Evolutionary conservation across 352 stramenopile genomes (phyloP).

Genomic region (Globisporangium takayamanum): DNA sequence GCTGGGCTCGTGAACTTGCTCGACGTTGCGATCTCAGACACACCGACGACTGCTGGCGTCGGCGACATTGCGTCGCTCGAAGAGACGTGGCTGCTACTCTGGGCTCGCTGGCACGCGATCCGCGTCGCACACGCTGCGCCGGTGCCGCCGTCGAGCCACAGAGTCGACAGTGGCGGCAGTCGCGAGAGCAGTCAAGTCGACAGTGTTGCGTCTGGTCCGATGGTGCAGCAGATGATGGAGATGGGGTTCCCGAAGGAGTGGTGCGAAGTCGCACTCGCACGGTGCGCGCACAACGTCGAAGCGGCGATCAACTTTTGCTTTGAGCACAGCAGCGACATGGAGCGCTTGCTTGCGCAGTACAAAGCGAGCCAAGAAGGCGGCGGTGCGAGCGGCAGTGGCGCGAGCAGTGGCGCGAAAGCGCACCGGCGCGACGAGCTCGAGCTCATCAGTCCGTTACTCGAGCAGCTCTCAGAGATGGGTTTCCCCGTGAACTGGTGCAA

Average conservation of each 20-base stretch:
- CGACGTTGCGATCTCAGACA: conserved; percentile 63
- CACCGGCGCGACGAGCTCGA: conserved; percentile 49
- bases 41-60: conserved; percentile 53
- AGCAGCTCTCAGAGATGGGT: conserved; percentile 90
- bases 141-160: conserved; percentile 18
- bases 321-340: conserved; percentile 90
- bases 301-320: conserved; percentile 91
- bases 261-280: conserved; percentile 84
- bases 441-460: conserved; percentile 61
- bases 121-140: conserved; percentile 39
- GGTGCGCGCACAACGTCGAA: conserved; percentile 86
- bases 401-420: conserved; percentile 17
- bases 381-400: conserved; percentile 1
- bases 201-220: conserved; percentile 37
- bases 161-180: conserved; percentile 13
- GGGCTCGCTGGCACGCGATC: conserved; percentile 67
- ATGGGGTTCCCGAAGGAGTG: conserved; percentile 91
- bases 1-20: conserved; percentile 60
- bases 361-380: conserved; percentile 44
- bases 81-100: conserved; percentile 75
- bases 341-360: conserved; percentile 76
- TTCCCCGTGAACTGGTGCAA: conserved; percentile 92
- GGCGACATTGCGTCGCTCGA: conserved; percentile 70
- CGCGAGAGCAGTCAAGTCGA: conserved; percentile 20
- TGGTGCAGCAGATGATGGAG: conserved; percentile 91